Percentiles rank a stretch among this genome's conserved stretches.
Conservation (phyloP, 2,329 filamentous ascomycete genomes). For the Ascochyta lentis region DNA sequence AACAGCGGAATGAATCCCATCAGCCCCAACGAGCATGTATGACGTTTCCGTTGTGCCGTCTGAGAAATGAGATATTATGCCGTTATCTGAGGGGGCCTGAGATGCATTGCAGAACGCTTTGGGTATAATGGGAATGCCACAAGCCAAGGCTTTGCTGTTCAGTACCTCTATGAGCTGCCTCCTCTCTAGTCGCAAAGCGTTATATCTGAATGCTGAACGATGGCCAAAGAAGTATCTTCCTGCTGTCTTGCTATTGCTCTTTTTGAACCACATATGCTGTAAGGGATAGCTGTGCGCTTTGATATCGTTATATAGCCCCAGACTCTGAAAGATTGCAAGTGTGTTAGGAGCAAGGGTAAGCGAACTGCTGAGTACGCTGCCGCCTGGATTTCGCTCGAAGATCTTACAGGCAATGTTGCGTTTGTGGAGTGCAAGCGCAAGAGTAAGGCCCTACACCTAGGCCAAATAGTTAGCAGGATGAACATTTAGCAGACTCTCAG, state of each 20-base stretch:
- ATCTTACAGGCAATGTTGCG: conserved; percentile 56
- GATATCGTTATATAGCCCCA: conserved; percentile 58
- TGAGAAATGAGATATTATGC: conserved; percentile 57
- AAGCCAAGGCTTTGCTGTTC: conserved; percentile 48
- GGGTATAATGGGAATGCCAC: conserved; percentile 54
- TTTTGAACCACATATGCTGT: conserved; percentile 53
- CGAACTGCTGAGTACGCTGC: conserved; percentile 50
- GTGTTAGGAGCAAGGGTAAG: conserved; percentile 61
- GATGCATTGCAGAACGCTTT: conserved; percentile 57
- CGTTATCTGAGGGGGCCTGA: conserved; percentile 30
- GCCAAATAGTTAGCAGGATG: no score
- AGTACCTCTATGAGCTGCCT: conserved; percentile 59
- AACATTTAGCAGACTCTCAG: no score
- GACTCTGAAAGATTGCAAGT: conserved; percentile 58
- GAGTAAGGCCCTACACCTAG: conserved; percentile 53
- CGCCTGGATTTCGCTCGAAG: conserved; percentile 28
- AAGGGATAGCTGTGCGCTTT: conserved; percentile 57
- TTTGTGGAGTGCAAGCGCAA: conserved; percentile 62
- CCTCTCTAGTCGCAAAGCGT: conserved; percentile 62
- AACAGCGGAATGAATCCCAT: conserved; percentile 66
- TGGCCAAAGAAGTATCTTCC: conserved; percentile 58
- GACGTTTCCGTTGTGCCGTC: conserved; percentile 54
- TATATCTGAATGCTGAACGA: conserved; percentile 58
- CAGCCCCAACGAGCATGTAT: conserved; percentile 61
- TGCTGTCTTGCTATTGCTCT: conserved; percentile 45